Evolutionary conservation across 108 stramenopile species (phyloP).

Genomic region (Parietichytrium sp.): DNA sequence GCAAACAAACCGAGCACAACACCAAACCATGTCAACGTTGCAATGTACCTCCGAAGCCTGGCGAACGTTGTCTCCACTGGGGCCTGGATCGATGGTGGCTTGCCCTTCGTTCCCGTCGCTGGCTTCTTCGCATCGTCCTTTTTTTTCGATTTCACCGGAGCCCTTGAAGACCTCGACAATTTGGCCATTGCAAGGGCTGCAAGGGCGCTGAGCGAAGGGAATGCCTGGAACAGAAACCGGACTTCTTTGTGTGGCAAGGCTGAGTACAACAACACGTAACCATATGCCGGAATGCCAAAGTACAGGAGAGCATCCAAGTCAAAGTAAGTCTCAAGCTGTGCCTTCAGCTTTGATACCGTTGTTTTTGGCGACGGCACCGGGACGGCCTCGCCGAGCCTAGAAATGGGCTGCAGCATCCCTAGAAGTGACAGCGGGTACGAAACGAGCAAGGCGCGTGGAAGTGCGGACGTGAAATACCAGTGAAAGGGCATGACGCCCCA

Average conservation of each 20-base stretch:
- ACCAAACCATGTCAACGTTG: not conserved
- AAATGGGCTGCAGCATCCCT: constrained; percentile 1
- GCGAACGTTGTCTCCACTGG: not conserved
- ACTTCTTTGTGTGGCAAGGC: constrained; percentile 91
- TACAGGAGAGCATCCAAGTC: constrained; percentile 49
- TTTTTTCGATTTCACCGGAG: not conserved
- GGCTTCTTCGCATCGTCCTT: not conserved
- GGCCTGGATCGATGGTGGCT: not conserved
- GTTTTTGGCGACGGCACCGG: not conserved
- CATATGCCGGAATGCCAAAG: constrained; percentile 61
- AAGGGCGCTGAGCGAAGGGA: constrained; percentile 78
- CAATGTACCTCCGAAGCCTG: not conserved
- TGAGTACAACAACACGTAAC: constrained; percentile 77
- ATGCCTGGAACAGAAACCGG: constrained; percentile 83
- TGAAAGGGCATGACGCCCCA: constrained; percentile 89
- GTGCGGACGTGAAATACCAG: constrained; percentile 82
- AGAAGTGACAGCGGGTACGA: constrained; percentile 51
- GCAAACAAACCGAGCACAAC: not conserved
- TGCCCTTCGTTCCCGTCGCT: not conserved
- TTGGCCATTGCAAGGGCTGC: constrained; percentile 73
- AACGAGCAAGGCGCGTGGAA: constrained; percentile 75
- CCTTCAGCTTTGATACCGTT: not conserved
- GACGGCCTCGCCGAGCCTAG: constrained; percentile 40
- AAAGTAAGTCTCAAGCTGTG: not conserved
- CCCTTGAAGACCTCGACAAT: constrained; percentile 29